phyloP scores from a whole-genome alignment of 768 basidiomycete species.

The Nevesoporus exiguus region DNA sequence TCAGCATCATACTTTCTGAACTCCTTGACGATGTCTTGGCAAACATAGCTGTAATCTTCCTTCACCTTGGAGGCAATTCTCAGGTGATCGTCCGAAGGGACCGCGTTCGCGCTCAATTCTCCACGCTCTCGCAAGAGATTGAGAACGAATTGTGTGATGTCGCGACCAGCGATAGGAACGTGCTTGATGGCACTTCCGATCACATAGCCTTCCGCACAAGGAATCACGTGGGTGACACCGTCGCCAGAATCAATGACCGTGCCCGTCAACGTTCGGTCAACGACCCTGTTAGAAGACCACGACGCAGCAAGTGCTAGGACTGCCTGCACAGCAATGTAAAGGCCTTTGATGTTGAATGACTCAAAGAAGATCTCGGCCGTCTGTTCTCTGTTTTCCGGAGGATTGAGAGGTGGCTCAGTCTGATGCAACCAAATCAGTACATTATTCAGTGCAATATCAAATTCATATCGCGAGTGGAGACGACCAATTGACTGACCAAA shows the following conservation, averaged over 20 bases:
- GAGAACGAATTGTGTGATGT: slow-evolving; percentile 95
- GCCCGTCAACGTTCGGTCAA: slow-evolving; percentile 89
- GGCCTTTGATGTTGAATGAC: slow-evolving; percentile 96
- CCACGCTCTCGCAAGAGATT: slow-evolving; percentile 95
- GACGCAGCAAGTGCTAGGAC: slow-evolving; percentile 97
- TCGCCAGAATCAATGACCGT: slow-evolving; percentile 95
- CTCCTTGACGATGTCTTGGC: slow-evolving; percentile 98
- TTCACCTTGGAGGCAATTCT: slow-evolving; percentile 91
- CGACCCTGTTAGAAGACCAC: slow-evolving; percentile 89
- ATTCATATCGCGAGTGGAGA: background rate
- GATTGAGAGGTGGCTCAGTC: slow-evolving; percentile 99
- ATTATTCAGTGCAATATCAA: background rate
- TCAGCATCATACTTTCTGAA: slow-evolving; percentile 98
- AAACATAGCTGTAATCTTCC: slow-evolving; percentile 97
- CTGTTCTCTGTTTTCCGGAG: slow-evolving; percentile 98
- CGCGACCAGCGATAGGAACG: slow-evolving; percentile 96
- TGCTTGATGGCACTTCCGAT: slow-evolving; percentile 99
- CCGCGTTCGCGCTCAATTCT: slow-evolving; percentile 72
- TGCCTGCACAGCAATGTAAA: slow-evolving; percentile 51
- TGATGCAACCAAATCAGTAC: slow-evolving; percentile 29
- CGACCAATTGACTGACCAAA: slow-evolving; percentile 75
- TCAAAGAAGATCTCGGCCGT: slow-evolving; percentile 99
- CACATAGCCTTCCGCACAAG: slow-evolving; percentile 31
- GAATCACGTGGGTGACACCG: slow-evolving; percentile 87
- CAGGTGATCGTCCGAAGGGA: slow-evolving; percentile 94